phyloP scores from a whole-genome alignment of 2,329 filamentous ascomycete species.

The Echinosphaeria canescens region DNA sequence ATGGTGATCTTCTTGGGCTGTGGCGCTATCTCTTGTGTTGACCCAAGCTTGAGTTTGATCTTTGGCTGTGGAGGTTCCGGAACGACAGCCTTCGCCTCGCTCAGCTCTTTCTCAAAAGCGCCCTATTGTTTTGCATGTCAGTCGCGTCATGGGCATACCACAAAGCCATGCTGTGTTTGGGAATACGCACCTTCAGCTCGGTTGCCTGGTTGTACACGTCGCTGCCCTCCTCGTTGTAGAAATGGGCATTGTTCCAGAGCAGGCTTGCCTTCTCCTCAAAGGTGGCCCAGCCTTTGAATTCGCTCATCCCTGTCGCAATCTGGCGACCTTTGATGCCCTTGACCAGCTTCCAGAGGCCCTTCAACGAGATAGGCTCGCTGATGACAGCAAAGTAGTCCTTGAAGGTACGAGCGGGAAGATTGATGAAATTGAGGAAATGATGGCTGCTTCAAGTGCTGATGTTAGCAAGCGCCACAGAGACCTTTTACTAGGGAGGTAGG shows the following conservation, averaged over 20 bases:
- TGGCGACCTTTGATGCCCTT: conserved; percentile 50
- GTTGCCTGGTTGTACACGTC: conserved; percentile 59
- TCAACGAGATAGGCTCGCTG: conserved; percentile 58
- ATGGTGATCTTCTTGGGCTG: conserved; percentile 47
- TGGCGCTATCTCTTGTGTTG: conserved; percentile 15
- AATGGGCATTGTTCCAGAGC: conserved; percentile 73
- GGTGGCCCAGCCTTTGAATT: conserved; percentile 64
- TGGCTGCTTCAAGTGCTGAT: too few species aligned
- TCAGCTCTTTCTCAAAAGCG: conserved; percentile 35
- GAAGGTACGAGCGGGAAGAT: conserved; percentile 51
- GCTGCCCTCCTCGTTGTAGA: conserved; percentile 84
- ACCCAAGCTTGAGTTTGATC: conserved; percentile 57
- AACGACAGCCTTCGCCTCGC: conserved; percentile 50
- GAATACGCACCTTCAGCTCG: conserved; percentile 59
- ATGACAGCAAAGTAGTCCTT: conserved; percentile 81
- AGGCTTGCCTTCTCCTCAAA: conserved; percentile 64
- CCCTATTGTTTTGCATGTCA: conserved; percentile 34
- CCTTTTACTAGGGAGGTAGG: too few species aligned
- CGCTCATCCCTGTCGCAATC: conserved; percentile 36
- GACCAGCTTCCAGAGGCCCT: conserved; percentile 55
- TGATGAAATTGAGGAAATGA: conserved; percentile 55
- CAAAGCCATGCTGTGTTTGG: too few species aligned
- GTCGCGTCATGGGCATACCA: too few species aligned
- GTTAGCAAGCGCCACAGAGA: too few species aligned
- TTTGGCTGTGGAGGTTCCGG: conserved; percentile 53